A percentile compares a stretch with the other conserved stretches of the same genome.
Conservation (phyloP, 805 yeast species). For the Candida manassasensis region DNA sequence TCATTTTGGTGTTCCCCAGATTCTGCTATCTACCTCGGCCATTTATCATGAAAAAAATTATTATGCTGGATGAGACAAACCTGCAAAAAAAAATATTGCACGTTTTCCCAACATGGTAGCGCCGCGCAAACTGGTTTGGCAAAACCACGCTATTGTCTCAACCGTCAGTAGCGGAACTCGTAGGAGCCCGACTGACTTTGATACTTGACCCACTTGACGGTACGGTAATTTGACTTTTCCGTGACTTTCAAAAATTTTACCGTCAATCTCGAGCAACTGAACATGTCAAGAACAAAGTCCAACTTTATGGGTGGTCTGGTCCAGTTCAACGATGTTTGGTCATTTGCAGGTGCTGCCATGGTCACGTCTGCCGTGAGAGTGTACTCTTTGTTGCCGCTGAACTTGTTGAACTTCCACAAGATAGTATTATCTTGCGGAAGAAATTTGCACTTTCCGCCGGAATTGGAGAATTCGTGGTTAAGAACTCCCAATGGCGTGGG, state of each 20-base stretch:
- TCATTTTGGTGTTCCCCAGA: constrained; percentile 40
- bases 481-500: constrained; percentile 56
- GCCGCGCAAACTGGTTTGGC: too few relatives aligned
- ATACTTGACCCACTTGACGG: constrained; percentile 88
- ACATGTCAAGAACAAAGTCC: constrained; percentile 67
- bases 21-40: not conserved
- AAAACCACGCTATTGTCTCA: too few relatives aligned
- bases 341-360: constrained; percentile 27
- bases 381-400: constrained; percentile 62
- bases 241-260: constrained; percentile 67
- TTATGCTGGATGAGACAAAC: too few relatives aligned
- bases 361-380: constrained; percentile 50
- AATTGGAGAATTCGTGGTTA: constrained; percentile 28
- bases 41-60: too few relatives aligned
- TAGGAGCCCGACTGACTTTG: constrained; percentile 71
- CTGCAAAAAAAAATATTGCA: too few relatives aligned
- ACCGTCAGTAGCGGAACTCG: constrained; percentile 67
- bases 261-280: constrained; percentile 68
- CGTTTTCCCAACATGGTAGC: not conserved
- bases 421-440: constrained; percentile 61
- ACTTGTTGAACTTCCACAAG: constrained; percentile 66
- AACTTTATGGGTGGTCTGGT: constrained; percentile 71
- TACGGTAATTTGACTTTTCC: constrained; percentile 56
- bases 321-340: constrained; percentile 38
- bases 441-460: constrained; percentile 74